Evolutionary conservation across 2,329 filamentous ascomycete species (phyloP), one percentile per base, ranked within the genome.

Genomic region (Alternaria ventricosa): DNA sequence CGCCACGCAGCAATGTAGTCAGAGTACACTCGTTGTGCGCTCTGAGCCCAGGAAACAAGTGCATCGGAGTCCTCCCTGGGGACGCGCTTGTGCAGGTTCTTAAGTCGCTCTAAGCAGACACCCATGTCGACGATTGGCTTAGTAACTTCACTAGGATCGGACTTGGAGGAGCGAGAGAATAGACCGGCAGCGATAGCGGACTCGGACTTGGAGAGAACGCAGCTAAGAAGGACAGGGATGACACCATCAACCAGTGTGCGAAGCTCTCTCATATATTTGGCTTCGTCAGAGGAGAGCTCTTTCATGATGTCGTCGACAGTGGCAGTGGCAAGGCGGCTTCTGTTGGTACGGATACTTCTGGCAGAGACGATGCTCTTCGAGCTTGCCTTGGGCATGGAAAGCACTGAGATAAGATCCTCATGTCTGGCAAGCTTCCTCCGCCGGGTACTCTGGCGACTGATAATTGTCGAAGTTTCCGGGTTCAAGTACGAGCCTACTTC

Each of bases 121-220:
- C 96, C 96, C 94, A 99, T 98, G 71, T 93, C 90, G 46, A 98
- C 89, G 57, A 99, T 96, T 1, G 95, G 92, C 78, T 93, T 92
- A 13, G 92, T 94, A 68, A 94, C 85, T 72, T 87, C 87, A 55
- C 57, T 75, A 65, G 86, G 79, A 61, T 92, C 85, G 69, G 88
- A 87, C 50, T 84, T 81, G 23, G 84, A 82, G 18, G 85, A 85
- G 10, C 87, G 85, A 18, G 87, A 87, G 74, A 95, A 94, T 3
- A 95, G 83, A 5, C 90, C 89, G 20, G 88, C 87, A 4, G 88
- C 87, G 51, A 89, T 84, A 13, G 87, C 86, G 7, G 87, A 87
- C 66, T 89, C 87, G 1, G 89, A 89, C 64, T 92, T 89, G 10
- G 89, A 91, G 12, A 97, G 86, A 9, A 97, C 92, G 68, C 94